Evolutionary conservation across 1,139 yeast species (phyloP), one percentile per base, ranked within the genome.

Genomic region (Pichia terricola): DNA sequence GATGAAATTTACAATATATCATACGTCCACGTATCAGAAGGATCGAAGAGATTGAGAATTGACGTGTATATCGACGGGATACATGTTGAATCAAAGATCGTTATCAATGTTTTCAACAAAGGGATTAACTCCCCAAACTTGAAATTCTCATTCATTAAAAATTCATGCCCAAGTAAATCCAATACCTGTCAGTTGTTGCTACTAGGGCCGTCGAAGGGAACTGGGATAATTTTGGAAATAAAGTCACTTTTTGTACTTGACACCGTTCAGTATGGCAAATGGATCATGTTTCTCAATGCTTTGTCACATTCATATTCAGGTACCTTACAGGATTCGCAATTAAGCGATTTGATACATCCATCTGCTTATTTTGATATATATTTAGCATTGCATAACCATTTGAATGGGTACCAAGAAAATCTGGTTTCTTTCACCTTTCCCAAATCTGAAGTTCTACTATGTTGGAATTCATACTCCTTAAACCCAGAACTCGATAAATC

Each of bases 231-330:
- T 8, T 37, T 54, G 16, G 60, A 55, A 32, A 28, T 56, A 5
- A 28, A 36, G 6, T 38, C 41, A 7, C 7, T 34, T 16, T 38
- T 37, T 38, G 26, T 41, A 1, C n/a, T 41, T 30, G 44, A 41
- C 22, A 37, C 36, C 5, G 1, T 16, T 8, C 7, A 34, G n/a
- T 34, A 25, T 35, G 26, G 9, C 6, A 7, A 35, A 25, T 31
- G 70, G 67, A 55, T 68, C 1, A 48, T 63, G 1, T 46, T 67
- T 5, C 60, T 71, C 0, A 62, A 61, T 42, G 53, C 53, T 30
- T 49, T 72, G 6, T 74, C 75, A 0, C 65, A 66, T 6, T 48
- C 55, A 5, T 71, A 70, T 48, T 48, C 63, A 5, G 73, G 70
- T 2, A 51, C 52, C 25, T 72, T 58, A 44, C 66, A 65, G 36